phyloP scores from a whole-genome alignment of 2,329 filamentous ascomycete species.

The Talaromyces atroroseus region DNA sequence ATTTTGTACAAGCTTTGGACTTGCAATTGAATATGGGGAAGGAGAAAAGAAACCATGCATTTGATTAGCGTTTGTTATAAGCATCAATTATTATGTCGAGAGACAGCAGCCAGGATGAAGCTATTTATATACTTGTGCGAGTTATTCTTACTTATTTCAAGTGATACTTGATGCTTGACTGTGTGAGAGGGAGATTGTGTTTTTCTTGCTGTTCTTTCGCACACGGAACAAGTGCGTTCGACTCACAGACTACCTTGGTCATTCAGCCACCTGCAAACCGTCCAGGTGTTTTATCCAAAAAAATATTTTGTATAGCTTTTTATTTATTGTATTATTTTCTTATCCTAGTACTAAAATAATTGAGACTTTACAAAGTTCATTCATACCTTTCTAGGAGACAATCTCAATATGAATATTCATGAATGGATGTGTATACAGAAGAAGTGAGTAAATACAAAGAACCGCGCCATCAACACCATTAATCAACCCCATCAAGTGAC shows the following conservation, averaged over 20 bases:
- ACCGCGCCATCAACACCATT: neutral
- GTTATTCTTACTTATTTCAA: neutral
- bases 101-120: slow-evolving; percentile 1
- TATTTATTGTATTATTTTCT: slow-evolving; percentile 2
- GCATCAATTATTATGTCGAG: slow-evolving; percentile 3
- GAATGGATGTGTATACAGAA: neutral
- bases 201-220: neutral
- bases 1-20: slow-evolving; percentile 10
- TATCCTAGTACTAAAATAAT: neutral
- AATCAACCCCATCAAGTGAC: neutral
- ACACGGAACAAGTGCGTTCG: neutral
- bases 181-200: neutral
- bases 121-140: slow-evolving; percentile 2
- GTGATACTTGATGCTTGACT: neutral
- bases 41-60: slow-evolving; percentile 5
- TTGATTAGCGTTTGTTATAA: slow-evolving; percentile 10
- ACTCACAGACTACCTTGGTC: too few species aligned
- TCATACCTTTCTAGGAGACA: neutral
- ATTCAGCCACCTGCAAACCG: neutral
- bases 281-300: neutral
- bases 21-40: slow-evolving; percentile 5
- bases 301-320: slow-evolving; percentile 8
- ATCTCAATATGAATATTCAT: neutral
- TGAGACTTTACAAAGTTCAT: neutral
- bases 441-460: neutral